phyloP scores from a whole-genome alignment of 768 basidiomycete genomes.

The Phanerodontia chrysosporium region DNA sequence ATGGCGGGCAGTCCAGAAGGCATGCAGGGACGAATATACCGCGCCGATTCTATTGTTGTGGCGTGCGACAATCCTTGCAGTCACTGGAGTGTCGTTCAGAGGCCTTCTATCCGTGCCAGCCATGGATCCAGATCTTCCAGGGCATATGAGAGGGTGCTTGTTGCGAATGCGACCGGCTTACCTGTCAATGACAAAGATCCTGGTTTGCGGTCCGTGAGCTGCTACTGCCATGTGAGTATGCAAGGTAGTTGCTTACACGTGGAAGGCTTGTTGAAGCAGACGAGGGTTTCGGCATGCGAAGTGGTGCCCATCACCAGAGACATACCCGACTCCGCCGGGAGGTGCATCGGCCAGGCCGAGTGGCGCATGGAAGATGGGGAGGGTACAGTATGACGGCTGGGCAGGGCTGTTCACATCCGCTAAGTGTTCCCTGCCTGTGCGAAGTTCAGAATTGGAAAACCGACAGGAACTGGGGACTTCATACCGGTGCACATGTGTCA shows the following conservation, averaged over 20 bases:
- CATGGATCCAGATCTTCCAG: conserved; percentile 52
- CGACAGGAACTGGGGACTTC: background rate
- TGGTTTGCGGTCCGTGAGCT: conserved; percentile 10
- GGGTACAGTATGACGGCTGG: conserved; percentile 49
- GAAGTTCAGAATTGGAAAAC: background rate
- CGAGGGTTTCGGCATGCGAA: conserved; percentile 53
- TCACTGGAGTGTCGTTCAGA: conserved; percentile 38
- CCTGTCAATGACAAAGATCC: conserved; percentile 57
- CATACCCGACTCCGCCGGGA: conserved; percentile 34
- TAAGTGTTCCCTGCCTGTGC: conserved; percentile 47
- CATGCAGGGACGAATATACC: conserved; percentile 50
- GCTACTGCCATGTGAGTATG: background rate
- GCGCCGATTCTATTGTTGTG: conserved; percentile 55
- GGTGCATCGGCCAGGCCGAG: conserved; percentile 18
- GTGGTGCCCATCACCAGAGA: conserved; percentile 53
- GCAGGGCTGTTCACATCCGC: conserved; percentile 34
- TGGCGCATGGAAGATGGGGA: conserved; percentile 50
- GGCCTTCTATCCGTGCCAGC: conserved; percentile 35
- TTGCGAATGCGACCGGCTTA: background rate
- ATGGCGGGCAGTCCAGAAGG: conserved; percentile 53
- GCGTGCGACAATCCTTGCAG: conserved; percentile 30
- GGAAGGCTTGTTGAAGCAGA: conserved; percentile 51
- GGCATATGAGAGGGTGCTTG: background rate
- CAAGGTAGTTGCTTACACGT: conserved; percentile 39
- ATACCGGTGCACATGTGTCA: background rate